Percentiles rank a stretch among this genome's conserved stretches.
These are phyloP conservation scores for Mortierella sp. DNA, from an alignment of 371 early-diverging fungal genomes.

Conservation along the genomic window DNA sequence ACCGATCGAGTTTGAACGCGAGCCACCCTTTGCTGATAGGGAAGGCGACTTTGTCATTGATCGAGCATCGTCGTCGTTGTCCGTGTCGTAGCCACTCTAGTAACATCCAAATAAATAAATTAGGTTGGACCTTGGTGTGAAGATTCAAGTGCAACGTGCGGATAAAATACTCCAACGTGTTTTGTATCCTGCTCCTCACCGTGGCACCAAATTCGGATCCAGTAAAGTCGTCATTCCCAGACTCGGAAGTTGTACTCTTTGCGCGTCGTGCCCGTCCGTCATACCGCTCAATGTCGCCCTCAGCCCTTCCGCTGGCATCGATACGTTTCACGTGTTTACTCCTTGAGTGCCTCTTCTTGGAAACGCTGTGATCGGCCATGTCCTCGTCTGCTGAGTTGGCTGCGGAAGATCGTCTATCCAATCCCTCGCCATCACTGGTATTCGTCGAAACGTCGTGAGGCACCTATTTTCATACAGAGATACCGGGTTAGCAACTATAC, in stretches of 20 bases:
- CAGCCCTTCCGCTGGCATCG: conserved; percentile 30
- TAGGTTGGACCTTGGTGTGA: neutral
- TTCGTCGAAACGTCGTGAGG: conserved; percentile 45
- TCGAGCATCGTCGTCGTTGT: conserved; percentile 43
- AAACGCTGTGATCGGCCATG: neutral
- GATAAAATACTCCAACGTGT: neutral
- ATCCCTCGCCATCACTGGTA: conserved; percentile 55
- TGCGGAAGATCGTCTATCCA: conserved; percentile 46
- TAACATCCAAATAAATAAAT: neutral
- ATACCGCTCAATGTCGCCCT: conserved; percentile 24
- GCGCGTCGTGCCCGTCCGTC: conserved; percentile 25
- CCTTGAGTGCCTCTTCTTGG: conserved; percentile 27
- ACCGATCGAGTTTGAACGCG: conserved; percentile 31
- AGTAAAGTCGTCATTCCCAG: conserved; percentile 54
- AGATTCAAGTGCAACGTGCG: neutral
- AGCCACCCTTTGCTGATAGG: conserved; percentile 35
- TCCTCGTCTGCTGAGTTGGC: conserved; percentile 46
- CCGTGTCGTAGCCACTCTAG: conserved; percentile 57
- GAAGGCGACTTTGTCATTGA: conserved; percentile 51
- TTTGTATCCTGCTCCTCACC: conserved; percentile 13
- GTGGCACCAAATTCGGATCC: conserved; percentile 57
- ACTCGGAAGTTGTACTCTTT: conserved; percentile 48
- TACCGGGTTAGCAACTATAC: neutral
- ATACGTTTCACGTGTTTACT: conserved; percentile 48
- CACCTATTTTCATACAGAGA: conserved; percentile 13